phyloP scores from a whole-genome alignment of 1,284 basidiomycete species.

The Boletus sp. region DNA sequence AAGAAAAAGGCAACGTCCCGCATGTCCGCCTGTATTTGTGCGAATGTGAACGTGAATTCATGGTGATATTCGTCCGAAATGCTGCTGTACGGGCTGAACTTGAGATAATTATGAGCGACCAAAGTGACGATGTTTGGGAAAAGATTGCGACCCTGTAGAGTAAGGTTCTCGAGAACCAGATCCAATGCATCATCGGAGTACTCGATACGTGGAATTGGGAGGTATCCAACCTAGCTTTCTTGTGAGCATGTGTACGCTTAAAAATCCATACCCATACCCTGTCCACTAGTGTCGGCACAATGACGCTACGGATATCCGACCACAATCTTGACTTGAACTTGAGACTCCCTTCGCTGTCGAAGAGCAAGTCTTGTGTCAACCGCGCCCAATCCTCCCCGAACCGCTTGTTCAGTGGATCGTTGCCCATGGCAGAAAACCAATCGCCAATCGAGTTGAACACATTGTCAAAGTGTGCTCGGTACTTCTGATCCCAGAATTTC shows the following conservation, averaged over 20 bases:
- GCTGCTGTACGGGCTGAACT: constrained; percentile 71
- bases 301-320: constrained; percentile 80
- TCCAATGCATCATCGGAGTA: constrained; percentile 86
- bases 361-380: constrained; percentile 78
- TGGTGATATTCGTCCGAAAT: constrained; percentile 63
- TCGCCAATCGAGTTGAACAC: constrained; percentile 66
- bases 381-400: constrained; percentile 84
- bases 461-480: constrained; percentile 78
- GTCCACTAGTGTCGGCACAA: constrained; percentile 77
- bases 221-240: constrained; percentile 67
- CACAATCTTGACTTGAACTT: constrained; percentile 89
- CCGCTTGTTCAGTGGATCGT: constrained; percentile 79
- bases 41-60: constrained; percentile 66
- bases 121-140: constrained; percentile 79
- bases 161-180: constrained; percentile 90
- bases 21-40: constrained; percentile 93
- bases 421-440: constrained; percentile 82
- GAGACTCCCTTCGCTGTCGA: constrained; percentile 74
- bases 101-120: constrained; percentile 81
- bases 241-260: not conserved
- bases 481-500: constrained; percentile 81
- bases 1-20: constrained; percentile 89
- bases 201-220: constrained; percentile 90
- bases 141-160: constrained; percentile 79
- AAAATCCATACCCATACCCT: constrained; percentile 38